These are phyloP conservation scores for Silybum marianum DNA, from an alignment of 129 eudicot genomes.

Conservation along the genomic window DNA sequence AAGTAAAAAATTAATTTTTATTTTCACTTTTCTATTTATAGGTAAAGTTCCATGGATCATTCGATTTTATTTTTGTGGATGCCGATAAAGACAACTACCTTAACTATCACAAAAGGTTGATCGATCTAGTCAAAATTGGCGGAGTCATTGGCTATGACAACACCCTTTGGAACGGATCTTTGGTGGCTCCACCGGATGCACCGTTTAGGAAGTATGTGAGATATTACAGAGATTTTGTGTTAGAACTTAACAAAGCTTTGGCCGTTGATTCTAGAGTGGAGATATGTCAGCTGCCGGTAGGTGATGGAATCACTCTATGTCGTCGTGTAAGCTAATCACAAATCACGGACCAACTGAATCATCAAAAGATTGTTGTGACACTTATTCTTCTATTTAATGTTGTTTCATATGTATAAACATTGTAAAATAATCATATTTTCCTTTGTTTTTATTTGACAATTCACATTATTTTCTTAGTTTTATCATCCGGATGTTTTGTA, in stretches of 20 bases:
- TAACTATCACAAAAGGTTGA: slow-evolving; percentile 30
- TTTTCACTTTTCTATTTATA: background rate
- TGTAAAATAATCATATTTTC: no score
- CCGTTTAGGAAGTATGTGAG: slow-evolving; percentile 30
- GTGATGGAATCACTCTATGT: slow-evolving; percentile 22
- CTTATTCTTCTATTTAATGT: no score
- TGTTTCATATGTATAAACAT: background rate
- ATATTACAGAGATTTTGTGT: slow-evolving; percentile 36
- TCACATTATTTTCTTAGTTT: background rate
- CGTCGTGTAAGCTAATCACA: slow-evolving; percentile 18
- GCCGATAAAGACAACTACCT: slow-evolving; percentile 38
- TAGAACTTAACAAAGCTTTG: slow-evolving; percentile 37
- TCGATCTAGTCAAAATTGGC: slow-evolving; percentile 26
- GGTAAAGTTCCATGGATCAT: slow-evolving; percentile 26
- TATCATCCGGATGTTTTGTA: no score
- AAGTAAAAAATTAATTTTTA: background rate
- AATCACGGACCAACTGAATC: background rate
- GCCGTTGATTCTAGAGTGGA: slow-evolving; percentile 24
- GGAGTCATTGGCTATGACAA: slow-evolving; percentile 36
- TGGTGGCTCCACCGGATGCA: slow-evolving; percentile 35
- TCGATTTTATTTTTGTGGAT: slow-evolving; percentile 38
- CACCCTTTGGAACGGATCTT: slow-evolving; percentile 36
- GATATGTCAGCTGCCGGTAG: slow-evolving; percentile 28
- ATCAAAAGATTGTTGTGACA: background rate
- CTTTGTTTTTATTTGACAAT: background rate